Conservation (phyloP, 176 grass and related monocot genomes). For the Oryza coarctata region DNA sequence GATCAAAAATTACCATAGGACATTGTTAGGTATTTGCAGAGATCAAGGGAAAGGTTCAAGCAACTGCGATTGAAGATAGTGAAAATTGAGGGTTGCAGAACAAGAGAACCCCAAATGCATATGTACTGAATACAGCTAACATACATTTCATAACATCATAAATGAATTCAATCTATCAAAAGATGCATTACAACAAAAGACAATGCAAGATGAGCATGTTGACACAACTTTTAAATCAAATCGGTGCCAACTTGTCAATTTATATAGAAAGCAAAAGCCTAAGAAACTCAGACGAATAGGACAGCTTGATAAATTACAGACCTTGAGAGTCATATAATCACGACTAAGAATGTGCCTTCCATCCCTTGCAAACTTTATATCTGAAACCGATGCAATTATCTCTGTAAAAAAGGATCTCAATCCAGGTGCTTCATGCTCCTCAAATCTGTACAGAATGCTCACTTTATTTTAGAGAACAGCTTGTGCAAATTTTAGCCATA, state of each 20-base stretch:
- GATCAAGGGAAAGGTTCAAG: background rate
- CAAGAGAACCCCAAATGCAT: background rate
- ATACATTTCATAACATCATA: background rate
- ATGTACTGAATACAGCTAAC: conserved; percentile 4
- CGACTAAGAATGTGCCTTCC: conserved; percentile 88
- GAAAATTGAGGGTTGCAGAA: background rate
- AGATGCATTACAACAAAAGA: background rate
- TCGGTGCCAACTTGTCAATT: conserved; percentile 4
- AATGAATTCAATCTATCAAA: conserved; percentile 1
- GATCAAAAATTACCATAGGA: background rate
- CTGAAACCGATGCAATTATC: conserved; percentile 88
- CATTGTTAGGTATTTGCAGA: conserved; percentile 15
- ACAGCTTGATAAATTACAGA: conserved; percentile 6
- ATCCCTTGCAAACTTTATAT: conserved; percentile 82
- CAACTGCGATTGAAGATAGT: conserved; percentile 12
- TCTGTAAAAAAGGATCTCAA: conserved; percentile 89
- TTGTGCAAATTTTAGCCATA: conserved; percentile 16
- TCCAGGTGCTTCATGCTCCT: conserved; percentile 75
- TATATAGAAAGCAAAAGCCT: background rate
- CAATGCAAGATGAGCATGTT: background rate
- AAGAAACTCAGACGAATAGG: background rate
- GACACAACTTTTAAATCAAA: background rate
- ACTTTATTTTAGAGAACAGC: conserved; percentile 17
- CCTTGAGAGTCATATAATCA: conserved; percentile 98
- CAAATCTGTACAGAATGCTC: conserved; percentile 51